Percentiles rank a stretch among this genome's conserved stretches.
phyloP scores from a whole-genome alignment of 2,329 filamentous ascomycete genomes.

The Exophiala sp. region DNA sequence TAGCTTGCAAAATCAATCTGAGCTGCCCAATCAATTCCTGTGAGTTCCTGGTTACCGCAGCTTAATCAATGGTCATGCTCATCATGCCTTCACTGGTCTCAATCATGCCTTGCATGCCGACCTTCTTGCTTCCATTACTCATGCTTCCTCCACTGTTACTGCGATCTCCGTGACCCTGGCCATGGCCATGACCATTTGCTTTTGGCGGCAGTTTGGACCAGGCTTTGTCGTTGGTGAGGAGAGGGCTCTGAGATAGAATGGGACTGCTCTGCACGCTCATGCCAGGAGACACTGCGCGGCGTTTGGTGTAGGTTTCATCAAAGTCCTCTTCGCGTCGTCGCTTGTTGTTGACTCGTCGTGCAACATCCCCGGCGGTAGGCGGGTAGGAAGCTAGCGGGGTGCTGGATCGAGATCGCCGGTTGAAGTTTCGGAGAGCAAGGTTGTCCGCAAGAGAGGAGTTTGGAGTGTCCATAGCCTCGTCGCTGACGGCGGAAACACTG shows the following conservation, averaged over 20 bases:
- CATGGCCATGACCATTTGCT: conserved; percentile 51
- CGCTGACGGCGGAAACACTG: conserved; percentile 42
- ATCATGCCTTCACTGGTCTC: conserved; percentile 94
- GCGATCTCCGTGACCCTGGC: conserved; percentile 47
- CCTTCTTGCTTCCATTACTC: conserved; percentile 49
- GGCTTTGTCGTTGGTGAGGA: conserved; percentile 59
- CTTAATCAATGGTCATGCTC: conserved; percentile 97
- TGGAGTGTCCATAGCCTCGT: conserved; percentile 37
- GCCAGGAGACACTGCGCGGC: conserved; percentile 82
- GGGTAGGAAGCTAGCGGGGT: conserved; percentile 37
- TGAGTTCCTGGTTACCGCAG: too few species aligned
- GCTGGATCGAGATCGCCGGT: conserved; percentile 36
- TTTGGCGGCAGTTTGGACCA: conserved; percentile 64
- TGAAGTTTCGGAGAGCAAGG: conserved; percentile 28
- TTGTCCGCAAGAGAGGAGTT: conserved; percentile 30
- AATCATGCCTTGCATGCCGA: conserved; percentile 86
- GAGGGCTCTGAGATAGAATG: conserved; percentile 71
- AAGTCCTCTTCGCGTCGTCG: conserved; percentile 88
- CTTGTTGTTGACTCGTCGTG: conserved; percentile 71
- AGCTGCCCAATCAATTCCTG: not conserved
- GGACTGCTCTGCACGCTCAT: conserved; percentile 89
- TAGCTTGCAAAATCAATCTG: not conserved
- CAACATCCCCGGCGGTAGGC: conserved; percentile 65
- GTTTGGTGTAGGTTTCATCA: conserved; percentile 76
- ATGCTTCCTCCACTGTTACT: conserved; percentile 37